Evolutionary conservation across 2,329 filamentous ascomycete species (phyloP).

Genomic region (Paraconiothyrium brasiliense): DNA sequence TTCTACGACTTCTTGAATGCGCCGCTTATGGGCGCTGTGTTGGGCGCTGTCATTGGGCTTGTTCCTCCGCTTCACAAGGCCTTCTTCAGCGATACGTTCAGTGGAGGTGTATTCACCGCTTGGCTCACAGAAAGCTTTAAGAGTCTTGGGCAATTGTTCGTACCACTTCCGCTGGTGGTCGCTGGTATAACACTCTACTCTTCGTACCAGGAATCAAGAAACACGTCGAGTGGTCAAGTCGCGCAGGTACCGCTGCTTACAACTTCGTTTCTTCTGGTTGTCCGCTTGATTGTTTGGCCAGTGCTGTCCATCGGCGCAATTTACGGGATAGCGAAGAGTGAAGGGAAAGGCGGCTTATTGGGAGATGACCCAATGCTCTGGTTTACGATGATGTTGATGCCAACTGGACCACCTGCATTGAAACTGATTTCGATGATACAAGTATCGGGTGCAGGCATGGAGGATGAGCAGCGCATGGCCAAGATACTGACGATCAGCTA

Average conservation of each 20-base stretch:
- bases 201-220: constrained; percentile 31
- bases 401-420: constrained; percentile 63
- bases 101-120: constrained; percentile 41
- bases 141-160: constrained; percentile 37
- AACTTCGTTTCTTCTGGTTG: constrained; percentile 34
- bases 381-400: constrained; percentile 70
- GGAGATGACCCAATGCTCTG: constrained; percentile 69
- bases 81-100: constrained; percentile 37
- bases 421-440: constrained; percentile 63
- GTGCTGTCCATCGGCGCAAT: constrained; percentile 58
- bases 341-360: constrained; percentile 56
- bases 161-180: constrained; percentile 41
- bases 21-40: constrained; percentile 37
- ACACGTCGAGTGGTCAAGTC: constrained; percentile 3
- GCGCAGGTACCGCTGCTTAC: constrained; percentile 27
- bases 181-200: constrained; percentile 41
- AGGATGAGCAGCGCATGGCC: constrained; percentile 62
- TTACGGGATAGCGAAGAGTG: constrained; percentile 61
- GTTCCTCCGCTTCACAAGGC: constrained; percentile 33
- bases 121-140: constrained; percentile 43
- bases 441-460: constrained; percentile 51
- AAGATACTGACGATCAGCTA: constrained; percentile 57
- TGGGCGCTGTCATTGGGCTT: constrained; percentile 40
- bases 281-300: constrained; percentile 43
- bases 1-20: constrained; percentile 46